phyloP scores from a whole-genome alignment of 169 alveolate species.

The Amoebophrya sp. region DNA sequence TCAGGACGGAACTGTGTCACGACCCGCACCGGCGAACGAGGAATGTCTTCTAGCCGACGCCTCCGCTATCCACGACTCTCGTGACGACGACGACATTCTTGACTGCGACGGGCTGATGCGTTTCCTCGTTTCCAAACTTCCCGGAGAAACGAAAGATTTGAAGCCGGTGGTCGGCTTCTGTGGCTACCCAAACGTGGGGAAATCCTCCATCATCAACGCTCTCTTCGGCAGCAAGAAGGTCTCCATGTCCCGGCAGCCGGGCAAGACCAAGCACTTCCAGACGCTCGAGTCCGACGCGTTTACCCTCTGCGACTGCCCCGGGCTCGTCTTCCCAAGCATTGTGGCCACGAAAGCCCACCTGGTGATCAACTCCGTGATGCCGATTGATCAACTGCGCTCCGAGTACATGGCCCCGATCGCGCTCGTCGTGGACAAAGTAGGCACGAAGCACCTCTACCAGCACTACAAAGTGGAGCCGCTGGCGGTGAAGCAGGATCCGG shows the following conservation, averaged over 20 bases:
- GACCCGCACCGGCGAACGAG: too few relatives aligned
- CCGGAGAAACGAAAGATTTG: not conserved
- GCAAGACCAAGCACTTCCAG: constrained; percentile 31
- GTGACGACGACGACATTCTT: not conserved
- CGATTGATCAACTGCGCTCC: constrained; percentile 74
- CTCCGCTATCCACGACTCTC: too few relatives aligned
- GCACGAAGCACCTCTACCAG: not conserved
- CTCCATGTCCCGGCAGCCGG: constrained; percentile 32
- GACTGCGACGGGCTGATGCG: not conserved
- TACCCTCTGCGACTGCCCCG: constrained; percentile 91
- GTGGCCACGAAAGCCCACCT: constrained; percentile 89
- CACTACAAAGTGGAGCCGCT: not conserved
- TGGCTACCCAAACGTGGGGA: constrained; percentile 99
- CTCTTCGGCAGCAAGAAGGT: constrained; percentile 68
- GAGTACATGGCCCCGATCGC: not conserved
- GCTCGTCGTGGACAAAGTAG: not conserved
- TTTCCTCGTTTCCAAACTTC: not conserved
- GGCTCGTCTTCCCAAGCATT: constrained; percentile 93
- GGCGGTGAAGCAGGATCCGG: not conserved
- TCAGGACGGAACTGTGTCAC: too few relatives aligned
- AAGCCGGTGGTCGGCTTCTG: constrained; percentile 89
- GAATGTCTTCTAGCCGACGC: too few relatives aligned
- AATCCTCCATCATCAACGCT: constrained; percentile 93
- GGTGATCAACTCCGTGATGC: constrained; percentile 86
- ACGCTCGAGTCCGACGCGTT: constrained; percentile 41